Percentiles rank a stretch among this genome's conserved stretches.
These are phyloP conservation scores for Chaetomium globosum DNA, from an alignment of 2,329 filamentous ascomycete genomes.

Conservation along the genomic window DNA sequence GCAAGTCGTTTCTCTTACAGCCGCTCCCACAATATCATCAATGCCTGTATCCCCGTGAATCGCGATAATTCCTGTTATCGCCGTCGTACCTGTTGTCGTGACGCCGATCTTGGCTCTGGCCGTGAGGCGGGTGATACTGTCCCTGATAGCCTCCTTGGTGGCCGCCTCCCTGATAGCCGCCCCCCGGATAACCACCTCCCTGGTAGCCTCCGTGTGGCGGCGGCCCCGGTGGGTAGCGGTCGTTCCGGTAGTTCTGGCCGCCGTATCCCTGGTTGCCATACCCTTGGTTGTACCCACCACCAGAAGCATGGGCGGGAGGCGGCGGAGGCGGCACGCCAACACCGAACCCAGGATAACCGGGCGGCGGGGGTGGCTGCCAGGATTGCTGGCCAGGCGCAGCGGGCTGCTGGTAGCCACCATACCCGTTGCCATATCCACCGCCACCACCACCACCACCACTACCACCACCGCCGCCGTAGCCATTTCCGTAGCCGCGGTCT, in stretches of 20 bases:
- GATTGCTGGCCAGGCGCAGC: conserved; percentile 31
- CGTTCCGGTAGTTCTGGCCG: conserved; percentile 19
- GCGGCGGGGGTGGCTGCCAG: conserved; percentile 48
- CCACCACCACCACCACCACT: conserved; percentile 16
- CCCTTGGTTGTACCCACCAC: conserved; percentile 27
- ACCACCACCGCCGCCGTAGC: conserved; percentile 27
- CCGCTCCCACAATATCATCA: background rate
- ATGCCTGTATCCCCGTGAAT: conserved; percentile 30
- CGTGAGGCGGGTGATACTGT: conserved; percentile 28
- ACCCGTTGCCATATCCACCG: conserved; percentile 26
- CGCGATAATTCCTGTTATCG: conserved; percentile 27
- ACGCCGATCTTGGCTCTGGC: conserved; percentile 29
- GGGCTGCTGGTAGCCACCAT: conserved; percentile 35
- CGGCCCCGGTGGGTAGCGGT: conserved; percentile 22
- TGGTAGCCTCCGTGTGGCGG: conserved; percentile 24
- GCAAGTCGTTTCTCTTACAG: background rate
- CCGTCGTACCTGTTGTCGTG: conserved; percentile 28
- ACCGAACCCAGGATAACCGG: conserved; percentile 49
- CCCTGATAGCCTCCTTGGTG: conserved; percentile 26
- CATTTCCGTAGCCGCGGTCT: conserved; percentile 29
- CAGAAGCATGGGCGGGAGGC: conserved; percentile 41
- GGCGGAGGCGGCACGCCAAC: conserved; percentile 51
- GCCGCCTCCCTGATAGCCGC: conserved; percentile 20
- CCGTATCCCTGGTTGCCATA: conserved; percentile 25
- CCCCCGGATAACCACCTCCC: conserved; percentile 23